Percentiles rank a stretch among this genome's conserved stretches.
Conservation (phyloP, 1,139 yeast species). For the Sugiyamaella japonica region DNA sequence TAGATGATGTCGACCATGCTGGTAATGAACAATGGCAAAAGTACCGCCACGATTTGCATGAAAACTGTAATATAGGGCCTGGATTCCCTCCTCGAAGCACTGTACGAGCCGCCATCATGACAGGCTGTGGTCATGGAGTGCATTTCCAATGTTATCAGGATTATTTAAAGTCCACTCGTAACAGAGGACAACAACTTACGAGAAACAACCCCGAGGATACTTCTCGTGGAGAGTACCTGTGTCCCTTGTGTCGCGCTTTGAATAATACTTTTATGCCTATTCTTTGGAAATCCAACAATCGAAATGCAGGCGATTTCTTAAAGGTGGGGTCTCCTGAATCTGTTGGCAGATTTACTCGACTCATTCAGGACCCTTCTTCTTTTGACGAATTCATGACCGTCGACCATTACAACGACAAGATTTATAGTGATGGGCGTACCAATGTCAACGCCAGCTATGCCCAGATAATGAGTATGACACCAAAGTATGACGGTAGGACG, state of each 20-base stretch:
- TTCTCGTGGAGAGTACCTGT: conserved; percentile 70
- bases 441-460: conserved; percentile 9
- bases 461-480: conserved; percentile 9
- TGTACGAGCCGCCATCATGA: conserved; percentile 52
- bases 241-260: conserved; percentile 89
- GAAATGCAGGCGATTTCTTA: conserved; percentile 9
- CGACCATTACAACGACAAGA: conserved; percentile 2
- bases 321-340: neutral
- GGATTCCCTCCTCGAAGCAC: conserved; percentile 56
- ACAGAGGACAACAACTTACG: conserved; percentile 68
- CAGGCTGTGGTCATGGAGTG: conserved; percentile 94
- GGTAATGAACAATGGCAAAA: conserved; percentile 43
- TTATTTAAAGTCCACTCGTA: conserved; percentile 54
- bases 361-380: neutral
- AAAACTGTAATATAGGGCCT: conserved; percentile 60
- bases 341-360: neutral
- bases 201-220: conserved; percentile 77
- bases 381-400: neutral
- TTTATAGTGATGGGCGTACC: conserved; percentile 2
- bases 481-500: neutral
- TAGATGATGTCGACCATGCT: conserved; percentile 39
- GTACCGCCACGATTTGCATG: conserved; percentile 43
- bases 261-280: conserved; percentile 83
- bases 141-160: conserved; percentile 76
- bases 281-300: conserved; percentile 41